Evolutionary conservation across 2,329 filamentous ascomycete species (phyloP).

Genomic region (Colletotrichum sojae): DNA sequence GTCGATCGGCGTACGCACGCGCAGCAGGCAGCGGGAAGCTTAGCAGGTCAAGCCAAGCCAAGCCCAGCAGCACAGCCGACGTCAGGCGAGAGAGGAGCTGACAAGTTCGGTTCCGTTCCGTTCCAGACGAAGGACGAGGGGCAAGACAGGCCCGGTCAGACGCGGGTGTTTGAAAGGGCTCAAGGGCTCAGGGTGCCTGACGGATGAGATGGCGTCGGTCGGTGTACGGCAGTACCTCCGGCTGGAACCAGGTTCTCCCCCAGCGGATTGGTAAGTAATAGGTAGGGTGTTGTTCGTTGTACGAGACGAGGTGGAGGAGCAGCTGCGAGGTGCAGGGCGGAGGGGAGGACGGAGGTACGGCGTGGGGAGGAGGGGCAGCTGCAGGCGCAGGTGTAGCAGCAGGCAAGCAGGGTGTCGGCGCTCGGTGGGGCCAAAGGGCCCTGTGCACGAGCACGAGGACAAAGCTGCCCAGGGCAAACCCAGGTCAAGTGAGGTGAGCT

Average conservation of each 20-base stretch:
- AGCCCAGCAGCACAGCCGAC: constrained; percentile 24
- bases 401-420: constrained; percentile 19
- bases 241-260: background rate
- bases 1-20: constrained; percentile 23
- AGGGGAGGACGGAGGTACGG: background rate
- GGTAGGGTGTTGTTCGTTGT: no score
- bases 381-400: constrained; percentile 8
- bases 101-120: background rate
- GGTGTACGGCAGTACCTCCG: background rate
- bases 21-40: constrained; percentile 17
- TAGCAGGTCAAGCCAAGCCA: background rate
- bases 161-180: background rate
- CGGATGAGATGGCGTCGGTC: background rate
- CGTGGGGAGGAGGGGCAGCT: background rate
- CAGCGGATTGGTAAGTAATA: no score
- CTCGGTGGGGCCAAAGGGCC: constrained; percentile 22
- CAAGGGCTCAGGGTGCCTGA: no score
- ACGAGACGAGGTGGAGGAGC: background rate
- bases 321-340: background rate
- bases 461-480: constrained; percentile 32
- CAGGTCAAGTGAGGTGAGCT: constrained; percentile 39
- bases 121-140: background rate
- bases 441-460: constrained; percentile 41
- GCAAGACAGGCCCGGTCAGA: background rate
- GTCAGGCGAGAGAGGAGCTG: constrained; percentile 23